Evolutionary conservation across 345 rosid species (phyloP).

Genomic region (Clausena lansium): DNA sequence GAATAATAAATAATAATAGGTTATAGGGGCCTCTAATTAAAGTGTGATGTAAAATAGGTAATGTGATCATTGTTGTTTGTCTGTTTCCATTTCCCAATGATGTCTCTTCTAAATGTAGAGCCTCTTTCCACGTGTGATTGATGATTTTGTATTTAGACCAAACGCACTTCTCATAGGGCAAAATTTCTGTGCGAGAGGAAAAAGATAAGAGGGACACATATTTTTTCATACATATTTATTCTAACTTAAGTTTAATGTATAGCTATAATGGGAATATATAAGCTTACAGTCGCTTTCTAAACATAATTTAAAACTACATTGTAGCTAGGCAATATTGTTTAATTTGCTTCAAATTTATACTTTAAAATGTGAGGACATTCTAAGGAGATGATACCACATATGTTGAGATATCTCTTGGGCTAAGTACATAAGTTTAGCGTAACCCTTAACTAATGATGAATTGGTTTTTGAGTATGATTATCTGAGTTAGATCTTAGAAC

Average conservation of each 20-base stretch:
- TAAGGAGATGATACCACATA: too few relatives aligned
- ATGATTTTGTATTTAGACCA: slow-evolving; percentile 29
- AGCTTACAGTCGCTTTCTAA: too few relatives aligned
- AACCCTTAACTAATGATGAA: too few relatives aligned
- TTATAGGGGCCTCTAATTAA: neutral
- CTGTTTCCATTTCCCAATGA: slow-evolving; percentile 5
- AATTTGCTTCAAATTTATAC: too few relatives aligned
- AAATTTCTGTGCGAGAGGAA: neutral
- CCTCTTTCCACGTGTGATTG: slow-evolving; percentile 31
- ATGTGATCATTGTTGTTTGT: slow-evolving; percentile 19
- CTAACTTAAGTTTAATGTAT: neutral
- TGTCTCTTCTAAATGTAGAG: neutral
- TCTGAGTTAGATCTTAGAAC: too few relatives aligned
- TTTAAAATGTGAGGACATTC: too few relatives aligned
- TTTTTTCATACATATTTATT: neutral
- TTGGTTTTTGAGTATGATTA: too few relatives aligned
- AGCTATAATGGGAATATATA: neutral
- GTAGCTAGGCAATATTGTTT: too few relatives aligned
- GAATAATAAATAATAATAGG: slow-evolving; percentile 3
- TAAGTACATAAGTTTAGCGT: too few relatives aligned
- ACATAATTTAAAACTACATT: too few relatives aligned
- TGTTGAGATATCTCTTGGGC: too few relatives aligned
- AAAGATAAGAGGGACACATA: neutral
- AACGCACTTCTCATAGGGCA: slow-evolving; percentile 20
- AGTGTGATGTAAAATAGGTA: slow-evolving; percentile 25